Conservation (phyloP, 371 early-diverging fungal species). For the Coemansia sp. region DNA sequence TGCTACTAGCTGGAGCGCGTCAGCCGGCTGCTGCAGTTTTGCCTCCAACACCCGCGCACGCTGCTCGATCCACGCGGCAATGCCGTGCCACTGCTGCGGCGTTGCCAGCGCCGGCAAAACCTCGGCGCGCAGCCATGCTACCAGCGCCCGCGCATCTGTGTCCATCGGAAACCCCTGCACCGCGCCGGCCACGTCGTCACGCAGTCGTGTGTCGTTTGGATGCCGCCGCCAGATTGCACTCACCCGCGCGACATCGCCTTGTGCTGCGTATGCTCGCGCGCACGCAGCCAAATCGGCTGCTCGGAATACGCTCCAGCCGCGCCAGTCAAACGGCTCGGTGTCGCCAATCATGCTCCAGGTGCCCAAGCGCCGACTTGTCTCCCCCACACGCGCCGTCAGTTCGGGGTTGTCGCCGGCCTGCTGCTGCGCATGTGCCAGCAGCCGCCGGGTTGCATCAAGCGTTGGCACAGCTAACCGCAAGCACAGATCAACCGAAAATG, state of each 20-base stretch:
- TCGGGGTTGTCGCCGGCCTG: conserved; percentile 5
- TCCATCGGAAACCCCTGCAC: conserved; percentile 47
- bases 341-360: conserved; percentile 47
- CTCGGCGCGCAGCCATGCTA: conserved; percentile 53
- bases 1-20: conserved; percentile 46
- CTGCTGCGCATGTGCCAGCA: conserved; percentile 26
- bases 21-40: conserved; percentile 31
- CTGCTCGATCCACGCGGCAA: conserved; percentile 53
- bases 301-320: conserved; percentile 51
- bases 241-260: conserved; percentile 48
- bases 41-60: conserved; percentile 52
- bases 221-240: conserved; percentile 55
- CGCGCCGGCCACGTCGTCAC: conserved; percentile 33
- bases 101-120: conserved; percentile 46
- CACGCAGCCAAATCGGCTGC: conserved; percentile 37
- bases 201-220: conserved; percentile 33
- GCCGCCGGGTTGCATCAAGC: conserved; percentile 6
- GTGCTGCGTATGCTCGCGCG: conserved; percentile 33
- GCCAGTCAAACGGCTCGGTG: conserved; percentile 22
- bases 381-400: conserved; percentile 18
- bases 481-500: conserved; percentile 16
- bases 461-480: conserved; percentile 15
- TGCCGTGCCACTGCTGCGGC: conserved; percentile 13
- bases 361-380: conserved; percentile 49
- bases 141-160: conserved; percentile 21